A percentile compares a stretch with the other conserved stretches of the same genome.
These are phyloP conservation scores for Flaveria trinervia DNA, from an alignment of 129 eudicot genomes.

Conservation along the genomic window DNA sequence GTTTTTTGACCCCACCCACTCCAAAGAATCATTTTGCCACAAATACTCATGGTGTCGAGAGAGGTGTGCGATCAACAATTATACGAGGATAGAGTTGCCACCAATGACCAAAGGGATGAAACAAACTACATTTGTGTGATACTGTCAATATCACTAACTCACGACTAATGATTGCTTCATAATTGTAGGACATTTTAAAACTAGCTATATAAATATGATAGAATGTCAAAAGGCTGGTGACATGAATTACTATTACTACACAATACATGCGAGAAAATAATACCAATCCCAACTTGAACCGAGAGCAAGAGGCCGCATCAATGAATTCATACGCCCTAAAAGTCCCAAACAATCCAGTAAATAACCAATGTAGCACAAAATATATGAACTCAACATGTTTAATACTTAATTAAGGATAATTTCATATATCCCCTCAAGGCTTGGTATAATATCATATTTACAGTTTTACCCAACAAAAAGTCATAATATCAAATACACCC, in stretches of 20 bases:
- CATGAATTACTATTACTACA: conserved; percentile 29
- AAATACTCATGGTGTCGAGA: neutral
- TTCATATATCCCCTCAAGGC: neutral
- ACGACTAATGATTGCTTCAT: neutral
- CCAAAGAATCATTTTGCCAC: too few relatives aligned
- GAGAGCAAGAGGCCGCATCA: neutral
- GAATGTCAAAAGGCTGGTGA: conserved; percentile 36
- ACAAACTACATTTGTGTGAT: neutral
- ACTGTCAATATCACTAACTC: neutral
- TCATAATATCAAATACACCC: neutral
- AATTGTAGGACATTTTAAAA: conserved; percentile 1
- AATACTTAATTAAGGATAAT: neutral
- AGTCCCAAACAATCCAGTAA: neutral
- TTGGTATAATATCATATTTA: too few relatives aligned
- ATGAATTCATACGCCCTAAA: conserved; percentile 20
- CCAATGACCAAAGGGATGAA: neutral
- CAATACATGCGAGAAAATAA: conserved; percentile 18
- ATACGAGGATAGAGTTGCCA: neutral
- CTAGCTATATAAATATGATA: conserved; percentile 22
- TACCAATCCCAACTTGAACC: conserved; percentile 4
- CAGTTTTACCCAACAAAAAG: neutral
- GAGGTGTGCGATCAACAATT: neutral
- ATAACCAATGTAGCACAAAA: neutral
- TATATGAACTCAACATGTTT: neutral
- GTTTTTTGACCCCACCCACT: too few relatives aligned